Percentiles rank a stretch among this genome's conserved stretches.
Evolutionary conservation across 306 rosid genomes (phyloP).

Genomic region (Castanea sativa): DNA sequence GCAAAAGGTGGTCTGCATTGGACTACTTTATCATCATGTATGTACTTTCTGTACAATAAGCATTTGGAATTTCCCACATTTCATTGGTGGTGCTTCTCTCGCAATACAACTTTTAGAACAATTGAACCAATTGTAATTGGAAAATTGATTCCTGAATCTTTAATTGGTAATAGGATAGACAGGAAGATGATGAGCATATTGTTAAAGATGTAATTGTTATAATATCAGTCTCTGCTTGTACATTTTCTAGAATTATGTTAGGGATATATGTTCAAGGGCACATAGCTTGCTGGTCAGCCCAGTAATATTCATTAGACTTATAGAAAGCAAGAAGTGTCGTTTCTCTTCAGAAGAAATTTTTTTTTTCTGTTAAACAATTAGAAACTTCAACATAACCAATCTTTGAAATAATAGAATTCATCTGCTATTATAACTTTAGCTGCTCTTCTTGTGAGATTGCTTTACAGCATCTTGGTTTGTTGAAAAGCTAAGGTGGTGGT

Average conservation of each 20-base stretch:
- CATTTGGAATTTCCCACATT: slow-evolving; percentile 16
- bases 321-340: not conserved
- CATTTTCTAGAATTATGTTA: not conserved
- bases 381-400: not conserved
- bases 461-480: not conserved
- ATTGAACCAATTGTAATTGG: not conserved
- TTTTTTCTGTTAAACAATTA: not conserved
- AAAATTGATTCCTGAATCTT: not conserved
- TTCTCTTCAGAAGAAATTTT: not conserved
- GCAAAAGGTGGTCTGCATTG: slow-evolving; percentile 53
- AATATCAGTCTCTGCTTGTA: not conserved
- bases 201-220: not conserved
- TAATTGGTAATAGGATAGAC: not conserved
- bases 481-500: not conserved
- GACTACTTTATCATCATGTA: slow-evolving; percentile 40
- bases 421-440: not conserved
- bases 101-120: not conserved
- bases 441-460: not conserved
- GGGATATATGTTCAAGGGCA: not conserved
- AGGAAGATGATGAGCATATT: not conserved
- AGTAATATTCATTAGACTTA: not conserved
- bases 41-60: slow-evolving; percentile 39
- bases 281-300: not conserved
- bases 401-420: not conserved
- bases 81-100: slow-evolving; percentile 4